phyloP scores from a whole-genome alignment of 176 grass and related monocot species.

The Carex myosuroides region DNA sequence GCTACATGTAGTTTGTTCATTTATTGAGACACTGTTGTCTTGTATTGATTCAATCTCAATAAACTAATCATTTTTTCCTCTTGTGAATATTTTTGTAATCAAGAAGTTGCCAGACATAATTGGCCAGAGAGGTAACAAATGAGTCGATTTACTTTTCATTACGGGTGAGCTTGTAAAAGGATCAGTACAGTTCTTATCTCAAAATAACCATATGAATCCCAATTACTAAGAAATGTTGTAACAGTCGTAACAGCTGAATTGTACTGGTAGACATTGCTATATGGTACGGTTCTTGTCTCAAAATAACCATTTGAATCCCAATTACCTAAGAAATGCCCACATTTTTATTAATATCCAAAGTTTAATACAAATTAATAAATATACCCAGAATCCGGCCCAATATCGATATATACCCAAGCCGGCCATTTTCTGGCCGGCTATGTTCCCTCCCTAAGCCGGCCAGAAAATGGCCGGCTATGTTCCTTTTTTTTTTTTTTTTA shows the following conservation, averaged over 20 bases:
- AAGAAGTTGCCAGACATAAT: not conserved
- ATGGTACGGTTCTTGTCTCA: not conserved
- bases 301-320: not conserved
- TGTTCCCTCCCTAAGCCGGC: too few species aligned
- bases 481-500: too few species aligned
- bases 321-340: not conserved
- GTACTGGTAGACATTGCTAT: not conserved
- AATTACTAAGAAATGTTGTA: not conserved
- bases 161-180: too few species aligned
- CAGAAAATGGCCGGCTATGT: too few species aligned
- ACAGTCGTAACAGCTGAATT: not conserved
- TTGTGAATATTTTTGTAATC: not conserved
- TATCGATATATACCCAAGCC: too few species aligned
- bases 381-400: too few species aligned
- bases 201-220: not conserved
- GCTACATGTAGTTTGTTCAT: not conserved
- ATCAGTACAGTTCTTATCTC: not conserved
- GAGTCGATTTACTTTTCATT: not conserved
- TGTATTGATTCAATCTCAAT: not conserved
- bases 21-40: not conserved
- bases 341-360: too few species aligned
- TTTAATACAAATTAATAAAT: too few species aligned
- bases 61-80: not conserved
- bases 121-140: not conserved
- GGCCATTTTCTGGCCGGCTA: too few species aligned